Evolutionary conservation across 1,284 basidiomycete genomes (phyloP), one percentile per base, ranked within the genome.

Genomic region (Irpex sp.): DNA sequence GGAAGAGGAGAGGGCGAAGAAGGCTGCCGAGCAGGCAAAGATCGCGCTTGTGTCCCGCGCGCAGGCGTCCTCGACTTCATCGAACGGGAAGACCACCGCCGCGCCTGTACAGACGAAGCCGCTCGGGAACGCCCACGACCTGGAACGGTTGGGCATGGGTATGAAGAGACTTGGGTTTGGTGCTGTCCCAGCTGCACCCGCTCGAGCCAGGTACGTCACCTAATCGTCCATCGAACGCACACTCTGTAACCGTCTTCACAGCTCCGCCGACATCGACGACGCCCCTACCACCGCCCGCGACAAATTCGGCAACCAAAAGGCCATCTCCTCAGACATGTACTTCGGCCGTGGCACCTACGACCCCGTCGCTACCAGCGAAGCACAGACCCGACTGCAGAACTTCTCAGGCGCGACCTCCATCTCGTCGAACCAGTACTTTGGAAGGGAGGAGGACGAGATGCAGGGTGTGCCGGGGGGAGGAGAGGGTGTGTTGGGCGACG

Each of bases 321-420:
- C 85, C 58, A 98, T 99, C 75, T 97, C 95, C 4, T 97, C 94
- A 1, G 97, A 99, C 75, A 96, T 97, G 92, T 98, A 94, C 83
- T 98, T 98, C 77, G 93, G 92, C 47, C 86, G 97, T 36, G 92
- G 93, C 61, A 77, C 87, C 17, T 98, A 98, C 77, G 97, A 99
- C 74, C 86, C 94, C 1, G 73, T 78, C 52, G 82, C 87, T 3
- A 75, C 85, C 38, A 77, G 81, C 49, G 95, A 98, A 76, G 94
- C 96, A 1, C 92, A 95, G 74, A 78, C 84, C 19, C 87, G 97
- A 7, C 79, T 98, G 55, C 86, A 90, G 69, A 81, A 87, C 57
- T 99, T 99, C 86, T 86, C 90, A 70, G 96, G 96, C 15, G 94
- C 97, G 26, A 93, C 93, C 0, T 88, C 94, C 37, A 99, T 99